Base-by-base conservation (phyloP, 2,329 filamentous ascomycete species). In the Alternaria brassicae region DNA sequence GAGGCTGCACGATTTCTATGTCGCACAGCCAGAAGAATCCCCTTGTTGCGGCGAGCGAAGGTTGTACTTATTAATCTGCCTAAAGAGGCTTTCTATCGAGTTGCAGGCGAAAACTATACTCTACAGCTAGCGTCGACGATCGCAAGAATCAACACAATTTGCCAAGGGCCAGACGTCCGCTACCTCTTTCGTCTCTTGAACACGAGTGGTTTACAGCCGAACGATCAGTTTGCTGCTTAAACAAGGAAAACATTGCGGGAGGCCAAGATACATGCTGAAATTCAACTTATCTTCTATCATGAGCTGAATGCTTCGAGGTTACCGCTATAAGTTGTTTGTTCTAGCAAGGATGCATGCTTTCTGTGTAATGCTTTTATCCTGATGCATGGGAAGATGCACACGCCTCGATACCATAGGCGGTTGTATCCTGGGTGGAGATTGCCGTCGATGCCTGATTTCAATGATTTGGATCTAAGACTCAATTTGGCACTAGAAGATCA, bases 301-400 rank as follows among this genome's bases (percentile, higher is more conserved):
- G 58, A 67, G 21, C 8, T 62, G 27, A 58, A 62, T 42, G 3
- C 36, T 37, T 56, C 53, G 9, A 47, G 56, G 0, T 61, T 66
- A 10, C 72, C 66, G 28, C 81, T 81, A 8, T 77, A 81, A 17
- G 76, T 82, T 3, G 79, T 85, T 6, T 78, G 78, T 53, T 82
- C 82, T 3, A 82, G 78, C 72, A 85, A 85, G 56, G 78, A 81
- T 51, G 80, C 83, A 1, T 86, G 83, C 63, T 85, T 81, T 64
- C 75, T 85, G 0, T 86, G 83, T 67, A 81, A 84, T 51, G 68
- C 78, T 6, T 81, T 85, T 58, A 77, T 85, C n/a, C 52, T 62
- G 2, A 63, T 78, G 13, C 79, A 83, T 57, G 77, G 79, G 3
- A 74, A 72, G 39, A 79, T 81, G 37, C 62, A 80, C 41, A 78